Percentiles rank a stretch among this genome's conserved stretches.
Conservation (phyloP, 1,139 yeast species). For the Suhomyces coccinellae region DNA sequence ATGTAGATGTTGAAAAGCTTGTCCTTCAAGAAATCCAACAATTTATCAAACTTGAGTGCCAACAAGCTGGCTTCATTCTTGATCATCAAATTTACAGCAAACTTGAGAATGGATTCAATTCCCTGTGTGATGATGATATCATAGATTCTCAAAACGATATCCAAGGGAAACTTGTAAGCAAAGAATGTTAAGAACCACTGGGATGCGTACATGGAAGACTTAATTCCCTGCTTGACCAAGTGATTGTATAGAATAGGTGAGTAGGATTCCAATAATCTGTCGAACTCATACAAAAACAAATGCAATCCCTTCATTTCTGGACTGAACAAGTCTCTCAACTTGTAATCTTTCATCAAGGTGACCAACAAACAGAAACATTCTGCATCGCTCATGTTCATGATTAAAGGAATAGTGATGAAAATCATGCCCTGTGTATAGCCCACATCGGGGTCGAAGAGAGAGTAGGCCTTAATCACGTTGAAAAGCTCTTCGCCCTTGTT, state of each 20-base stretch:
- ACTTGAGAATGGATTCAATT: conserved; percentile 74
- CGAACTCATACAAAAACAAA: conserved; percentile 82
- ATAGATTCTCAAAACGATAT: conserved; percentile 76
- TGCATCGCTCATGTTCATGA: conserved; percentile 76
- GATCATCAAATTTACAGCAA: conserved; percentile 75
- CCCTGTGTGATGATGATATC: conserved; percentile 91
- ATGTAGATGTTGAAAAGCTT: conserved; percentile 72
- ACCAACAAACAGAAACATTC: conserved; percentile 85
- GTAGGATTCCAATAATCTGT: conserved; percentile 70
- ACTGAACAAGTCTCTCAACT: conserved; percentile 69
- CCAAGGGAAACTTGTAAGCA: conserved; percentile 89
- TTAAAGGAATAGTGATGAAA: conserved; percentile 79
- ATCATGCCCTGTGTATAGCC: conserved; percentile 99
- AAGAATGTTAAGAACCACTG: conserved; percentile 96
- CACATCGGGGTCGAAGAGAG: conserved; percentile 84
- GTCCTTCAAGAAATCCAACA: conserved; percentile 76
- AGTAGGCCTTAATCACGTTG: conserved; percentile 79
- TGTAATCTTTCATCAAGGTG: conserved; percentile 81
- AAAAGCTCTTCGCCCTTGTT: conserved; percentile 58
- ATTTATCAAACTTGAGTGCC: conserved; percentile 66
- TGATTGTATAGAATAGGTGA: conserved; percentile 73
- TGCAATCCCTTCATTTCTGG: conserved; percentile 96
- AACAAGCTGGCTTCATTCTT: conserved; percentile 63
- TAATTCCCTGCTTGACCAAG: conserved; percentile 78
- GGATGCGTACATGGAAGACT: conserved; percentile 90